Evolutionary conservation across 257 asterid genomes (phyloP).

Genomic region (Solanum arcanum): DNA sequence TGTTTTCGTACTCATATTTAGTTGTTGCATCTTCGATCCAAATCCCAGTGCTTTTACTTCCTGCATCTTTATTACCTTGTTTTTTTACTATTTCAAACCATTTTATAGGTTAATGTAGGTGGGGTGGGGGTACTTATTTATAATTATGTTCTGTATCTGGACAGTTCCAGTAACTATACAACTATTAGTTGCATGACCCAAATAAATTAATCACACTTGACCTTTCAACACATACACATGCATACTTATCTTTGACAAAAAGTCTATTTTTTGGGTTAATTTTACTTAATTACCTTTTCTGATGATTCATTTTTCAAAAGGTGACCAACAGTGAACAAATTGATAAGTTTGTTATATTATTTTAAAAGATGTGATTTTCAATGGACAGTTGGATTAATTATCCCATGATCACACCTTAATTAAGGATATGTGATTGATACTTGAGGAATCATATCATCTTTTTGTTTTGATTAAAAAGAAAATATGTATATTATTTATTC

Average conservation of each 20-base stretch:
- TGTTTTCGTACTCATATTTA: not conserved
- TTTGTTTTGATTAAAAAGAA: not conserved
- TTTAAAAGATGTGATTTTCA: not conserved
- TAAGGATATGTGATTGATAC: not conserved
- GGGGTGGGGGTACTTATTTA: not conserved
- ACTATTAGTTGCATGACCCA: not conserved
- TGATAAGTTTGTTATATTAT: not conserved
- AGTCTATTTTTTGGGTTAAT: not conserved
- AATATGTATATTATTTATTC: too few relatives aligned
- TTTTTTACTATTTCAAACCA: too few relatives aligned
- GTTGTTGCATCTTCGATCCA: too few relatives aligned
- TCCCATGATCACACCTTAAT: not conserved
- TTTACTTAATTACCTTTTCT: not conserved
- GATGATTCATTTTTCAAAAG: not conserved
- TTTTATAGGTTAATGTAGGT: too few relatives aligned
- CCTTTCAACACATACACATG: not conserved
- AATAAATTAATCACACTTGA: not conserved
- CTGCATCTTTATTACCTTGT: too few relatives aligned
- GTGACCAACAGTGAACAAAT: not conserved
- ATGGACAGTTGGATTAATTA: not conserved
- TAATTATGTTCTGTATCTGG: not conserved
- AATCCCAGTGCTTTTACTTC: not conserved
- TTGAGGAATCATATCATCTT: not conserved
- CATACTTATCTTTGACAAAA: not conserved
- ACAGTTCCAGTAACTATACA: not conserved